Conservation (phyloP, 1,284 basidiomycete species). For the Peniophora sp. region DNA sequence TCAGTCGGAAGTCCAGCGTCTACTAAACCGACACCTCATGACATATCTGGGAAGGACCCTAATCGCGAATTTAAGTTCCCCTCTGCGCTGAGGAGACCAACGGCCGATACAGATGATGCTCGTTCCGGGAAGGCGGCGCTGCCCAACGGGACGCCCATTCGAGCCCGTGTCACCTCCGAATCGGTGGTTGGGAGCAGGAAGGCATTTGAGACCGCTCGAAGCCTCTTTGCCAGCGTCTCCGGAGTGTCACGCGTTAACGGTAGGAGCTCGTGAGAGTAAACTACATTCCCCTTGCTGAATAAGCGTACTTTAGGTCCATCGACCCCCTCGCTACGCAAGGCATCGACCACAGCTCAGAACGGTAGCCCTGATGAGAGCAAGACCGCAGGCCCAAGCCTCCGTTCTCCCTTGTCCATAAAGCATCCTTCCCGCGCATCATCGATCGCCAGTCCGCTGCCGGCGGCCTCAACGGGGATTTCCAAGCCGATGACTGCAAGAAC, state of each 20-base stretch:
- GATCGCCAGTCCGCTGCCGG: too few relatives aligned
- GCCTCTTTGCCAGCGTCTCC: not conserved
- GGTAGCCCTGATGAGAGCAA: not conserved
- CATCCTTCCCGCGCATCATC: not conserved
- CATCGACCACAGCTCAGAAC: not conserved
- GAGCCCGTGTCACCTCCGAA: constrained; percentile 11
- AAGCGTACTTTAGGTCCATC: not conserved
- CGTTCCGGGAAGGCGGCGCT: not conserved
- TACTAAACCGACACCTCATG: not conserved
- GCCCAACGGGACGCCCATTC: not conserved
- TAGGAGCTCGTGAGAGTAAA: not conserved
- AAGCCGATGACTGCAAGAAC: not conserved
- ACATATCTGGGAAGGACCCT: not conserved
- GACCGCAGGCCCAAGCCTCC: not conserved
- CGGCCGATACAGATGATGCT: constrained; percentile 1
- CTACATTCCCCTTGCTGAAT: not conserved
- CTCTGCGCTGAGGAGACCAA: too few relatives aligned
- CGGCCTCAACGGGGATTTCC: not conserved
- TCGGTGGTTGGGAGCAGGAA: constrained; percentile 9
- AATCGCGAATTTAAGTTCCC: too few relatives aligned
- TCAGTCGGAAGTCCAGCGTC: not conserved
- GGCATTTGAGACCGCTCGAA: constrained; percentile 2
- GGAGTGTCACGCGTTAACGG: not conserved
- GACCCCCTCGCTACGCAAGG: not conserved
- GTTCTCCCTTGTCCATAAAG: not conserved